Evolutionary conservation across 2,329 filamentous ascomycete species (phyloP).

Genomic region (Trichothecium roseum): DNA sequence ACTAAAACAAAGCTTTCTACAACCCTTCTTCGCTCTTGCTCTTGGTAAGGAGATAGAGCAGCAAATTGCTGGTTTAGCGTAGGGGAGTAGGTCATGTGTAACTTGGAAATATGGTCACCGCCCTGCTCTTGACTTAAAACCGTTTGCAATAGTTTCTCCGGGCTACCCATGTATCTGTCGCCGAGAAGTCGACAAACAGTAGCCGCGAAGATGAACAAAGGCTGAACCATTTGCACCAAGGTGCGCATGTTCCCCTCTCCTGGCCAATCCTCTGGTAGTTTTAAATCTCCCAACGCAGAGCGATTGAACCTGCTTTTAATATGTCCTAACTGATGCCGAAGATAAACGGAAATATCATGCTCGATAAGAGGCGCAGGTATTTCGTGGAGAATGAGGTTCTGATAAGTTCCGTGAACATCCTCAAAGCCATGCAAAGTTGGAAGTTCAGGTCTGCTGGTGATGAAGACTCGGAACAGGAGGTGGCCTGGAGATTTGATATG

Average conservation of each 20-base stretch:
- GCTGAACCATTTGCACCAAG: constrained; percentile 15
- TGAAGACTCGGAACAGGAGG: constrained; percentile 16
- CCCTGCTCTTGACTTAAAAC: too few relatives aligned
- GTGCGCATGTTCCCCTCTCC: not conserved
- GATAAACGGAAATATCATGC: constrained; percentile 22
- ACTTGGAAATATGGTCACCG: constrained; percentile 1
- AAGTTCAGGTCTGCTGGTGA: constrained; percentile 28
- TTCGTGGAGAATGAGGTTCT: constrained; percentile 23
- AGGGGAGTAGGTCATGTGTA: constrained; percentile 4
- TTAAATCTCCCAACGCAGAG: not conserved
- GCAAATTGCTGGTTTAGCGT: constrained; percentile 2
- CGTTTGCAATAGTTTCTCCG: too few relatives aligned
- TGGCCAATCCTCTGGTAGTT: constrained; percentile 5
- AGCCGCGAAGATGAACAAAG: constrained; percentile 20
- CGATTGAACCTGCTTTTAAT: constrained; percentile 15
- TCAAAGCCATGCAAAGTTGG: constrained; percentile 22
- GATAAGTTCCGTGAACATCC: constrained; percentile 15
- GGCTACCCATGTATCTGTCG: constrained; percentile 5
- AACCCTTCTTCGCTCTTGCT: not conserved
- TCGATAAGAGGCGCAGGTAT: constrained; percentile 15
- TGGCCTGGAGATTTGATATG: not conserved
- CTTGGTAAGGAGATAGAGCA: not conserved
- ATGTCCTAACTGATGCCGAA: constrained; percentile 15
- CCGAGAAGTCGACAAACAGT: constrained; percentile 11
- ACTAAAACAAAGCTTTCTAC: not conserved